These are phyloP conservation scores for Penicillium glabrum DNA, from an alignment of 2,329 filamentous ascomycete genomes.

Conservation along the genomic window DNA sequence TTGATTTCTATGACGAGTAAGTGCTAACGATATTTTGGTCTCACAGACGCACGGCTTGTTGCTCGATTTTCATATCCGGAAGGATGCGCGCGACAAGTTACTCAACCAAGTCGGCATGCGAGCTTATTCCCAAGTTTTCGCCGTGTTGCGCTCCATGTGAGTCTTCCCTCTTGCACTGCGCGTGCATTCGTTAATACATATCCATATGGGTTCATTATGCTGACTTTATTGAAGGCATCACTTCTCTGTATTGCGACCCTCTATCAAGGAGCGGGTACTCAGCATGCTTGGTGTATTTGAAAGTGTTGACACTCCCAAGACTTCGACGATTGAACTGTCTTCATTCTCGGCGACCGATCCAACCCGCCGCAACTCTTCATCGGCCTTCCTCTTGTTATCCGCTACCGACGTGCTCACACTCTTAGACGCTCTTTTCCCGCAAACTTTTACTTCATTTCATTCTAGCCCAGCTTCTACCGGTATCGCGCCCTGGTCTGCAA, in stretches of 20 bases:
- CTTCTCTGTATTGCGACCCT: slow-evolving; percentile 35
- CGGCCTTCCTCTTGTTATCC: slow-evolving; percentile 74
- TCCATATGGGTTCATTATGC: not conserved
- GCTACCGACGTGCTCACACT: slow-evolving; percentile 76
- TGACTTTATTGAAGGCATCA: slow-evolving; percentile 30
- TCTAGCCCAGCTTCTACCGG: slow-evolving; percentile 28
- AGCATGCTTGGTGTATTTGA: slow-evolving; percentile 38
- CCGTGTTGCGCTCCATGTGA: slow-evolving; percentile 70
- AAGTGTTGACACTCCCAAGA: slow-evolving; percentile 3
- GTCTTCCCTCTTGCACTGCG: slow-evolving; percentile 31
- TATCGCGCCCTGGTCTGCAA: slow-evolving; percentile 22
- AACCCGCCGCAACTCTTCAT: slow-evolving; percentile 20
- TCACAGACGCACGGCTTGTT: slow-evolving; percentile 62
- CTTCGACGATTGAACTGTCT: not conserved
- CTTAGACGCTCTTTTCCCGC: slow-evolving; percentile 78
- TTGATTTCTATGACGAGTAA: not conserved
- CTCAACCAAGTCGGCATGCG: slow-evolving; percentile 74
- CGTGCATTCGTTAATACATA: not conserved
- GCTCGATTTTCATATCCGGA: slow-evolving; percentile 87
- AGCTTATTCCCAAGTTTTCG: slow-evolving; percentile 75
- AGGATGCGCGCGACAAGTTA: slow-evolving; percentile 78
- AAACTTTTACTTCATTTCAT: slow-evolving; percentile 25
- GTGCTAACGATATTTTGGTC: slow-evolving; percentile 32
- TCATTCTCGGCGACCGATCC: slow-evolving; percentile 42
- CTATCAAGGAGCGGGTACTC: slow-evolving; percentile 36